Percentiles rank a stretch among this genome's conserved stretches.
Conservation (phyloP, 1,284 basidiomycete genomes). For the Macrocybe sp. region DNA sequence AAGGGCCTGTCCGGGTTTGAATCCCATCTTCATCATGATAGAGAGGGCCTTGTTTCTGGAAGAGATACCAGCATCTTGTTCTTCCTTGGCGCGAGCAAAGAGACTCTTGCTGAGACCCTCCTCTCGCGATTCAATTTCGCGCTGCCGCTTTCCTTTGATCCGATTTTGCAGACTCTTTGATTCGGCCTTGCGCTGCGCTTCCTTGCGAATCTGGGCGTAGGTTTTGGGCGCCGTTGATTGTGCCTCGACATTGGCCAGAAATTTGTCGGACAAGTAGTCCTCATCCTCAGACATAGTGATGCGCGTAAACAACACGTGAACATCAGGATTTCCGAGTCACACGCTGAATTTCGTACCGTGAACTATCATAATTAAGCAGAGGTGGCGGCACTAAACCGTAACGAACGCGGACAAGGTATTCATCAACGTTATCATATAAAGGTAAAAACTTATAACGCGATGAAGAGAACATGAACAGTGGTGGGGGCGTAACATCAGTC, state of each 20-base stretch:
- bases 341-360: conserved; percentile 19
- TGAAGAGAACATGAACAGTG: neutral
- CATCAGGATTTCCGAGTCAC: conserved; percentile 1
- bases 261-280: conserved; percentile 84
- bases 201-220: conserved; percentile 64
- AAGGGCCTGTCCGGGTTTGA: conserved; percentile 73
- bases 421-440: conserved; percentile 22
- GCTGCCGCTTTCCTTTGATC: conserved; percentile 57
- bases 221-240: conserved; percentile 43
- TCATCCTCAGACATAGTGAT: conserved; percentile 57
- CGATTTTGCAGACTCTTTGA: conserved; percentile 62
- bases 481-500: neutral
- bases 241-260: conserved; percentile 42
- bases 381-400: conserved; percentile 50
- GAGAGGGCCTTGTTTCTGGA: conserved; percentile 66
- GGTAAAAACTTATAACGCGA: conserved; percentile 8
- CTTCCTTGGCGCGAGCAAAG: conserved; percentile 70
- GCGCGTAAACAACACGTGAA: conserved; percentile 20
- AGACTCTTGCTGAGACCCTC: conserved; percentile 74
- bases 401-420: conserved; percentile 26
- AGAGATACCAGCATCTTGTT: conserved; percentile 39
- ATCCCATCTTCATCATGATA: conserved; percentile 91
- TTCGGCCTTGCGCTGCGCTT: conserved; percentile 50
- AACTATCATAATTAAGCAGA: conserved; percentile 29
- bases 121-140: conserved; percentile 69